Evolutionary conservation across 352 stramenopile genomes (phyloP).

Genomic region (Phytophthora tentaculata): DNA sequence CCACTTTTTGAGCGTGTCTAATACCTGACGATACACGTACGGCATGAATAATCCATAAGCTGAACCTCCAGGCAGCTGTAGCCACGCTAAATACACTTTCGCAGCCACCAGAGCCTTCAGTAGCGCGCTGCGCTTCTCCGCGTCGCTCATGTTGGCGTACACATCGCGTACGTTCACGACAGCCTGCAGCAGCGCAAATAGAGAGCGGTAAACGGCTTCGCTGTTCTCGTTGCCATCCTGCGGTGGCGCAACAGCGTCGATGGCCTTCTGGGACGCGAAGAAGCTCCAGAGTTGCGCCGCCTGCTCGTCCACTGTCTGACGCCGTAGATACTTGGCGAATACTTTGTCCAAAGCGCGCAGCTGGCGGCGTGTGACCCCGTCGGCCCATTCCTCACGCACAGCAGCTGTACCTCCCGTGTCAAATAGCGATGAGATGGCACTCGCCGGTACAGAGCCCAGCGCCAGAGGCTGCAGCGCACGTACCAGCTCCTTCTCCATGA

Average conservation of each 20-base stretch:
- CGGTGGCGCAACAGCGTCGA: conserved; percentile 42
- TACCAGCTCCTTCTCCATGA: conserved; percentile 65
- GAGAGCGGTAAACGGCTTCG: conserved; percentile 63
- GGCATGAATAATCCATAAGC: conserved; percentile 88
- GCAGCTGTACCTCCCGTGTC: conserved; percentile 71
- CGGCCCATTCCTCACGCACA: conserved; percentile 37
- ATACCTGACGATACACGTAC: conserved; percentile 82
- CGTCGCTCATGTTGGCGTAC: conserved; percentile 44
- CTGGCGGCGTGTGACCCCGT: conserved; percentile 46
- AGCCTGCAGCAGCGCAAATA: conserved; percentile 67
- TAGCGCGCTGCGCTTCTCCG: conserved; percentile 50
- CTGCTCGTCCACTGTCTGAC: conserved; percentile 29
- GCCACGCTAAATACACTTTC: conserved; percentile 82
- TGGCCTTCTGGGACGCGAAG: conserved; percentile 57
- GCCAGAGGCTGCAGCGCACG: conserved; percentile 63
- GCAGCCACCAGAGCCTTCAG: conserved; percentile 69
- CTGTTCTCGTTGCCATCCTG: conserved; percentile 32
- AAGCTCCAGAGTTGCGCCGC: conserved; percentile 60
- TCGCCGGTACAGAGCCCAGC: conserved; percentile 56
- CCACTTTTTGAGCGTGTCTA: conserved; percentile 87
- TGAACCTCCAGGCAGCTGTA: conserved; percentile 80
- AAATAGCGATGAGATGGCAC: conserved; percentile 65
- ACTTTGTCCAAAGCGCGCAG: conserved; percentile 61
- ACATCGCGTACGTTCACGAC: conserved; percentile 66
- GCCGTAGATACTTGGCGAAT: conserved; percentile 60